These are phyloP conservation scores for Aspergillus sclerotioniger DNA, from an alignment of 495 filamentous ascomycete species.

Conservation along the genomic window DNA sequence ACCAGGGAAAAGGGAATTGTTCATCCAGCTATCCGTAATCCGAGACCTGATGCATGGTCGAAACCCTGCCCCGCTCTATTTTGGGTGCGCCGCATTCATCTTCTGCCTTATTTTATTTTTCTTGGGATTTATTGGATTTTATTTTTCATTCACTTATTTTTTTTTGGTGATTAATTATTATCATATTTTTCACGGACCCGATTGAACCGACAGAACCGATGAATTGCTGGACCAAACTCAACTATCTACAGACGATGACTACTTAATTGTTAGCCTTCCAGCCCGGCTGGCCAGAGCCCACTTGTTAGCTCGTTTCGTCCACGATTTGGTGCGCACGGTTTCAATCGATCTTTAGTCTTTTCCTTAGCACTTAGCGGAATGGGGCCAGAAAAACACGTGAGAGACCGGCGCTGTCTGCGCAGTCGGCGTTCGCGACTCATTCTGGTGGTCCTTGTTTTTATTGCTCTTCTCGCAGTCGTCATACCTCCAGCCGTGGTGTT, in stretches of 20 bases:
- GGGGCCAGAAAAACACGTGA: constrained; percentile 39
- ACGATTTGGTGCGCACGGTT: constrained; percentile 16
- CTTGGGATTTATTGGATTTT: too few relatives aligned
- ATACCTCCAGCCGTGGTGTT: constrained; percentile 37
- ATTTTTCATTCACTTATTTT: background rate
- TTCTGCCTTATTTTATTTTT: background rate
- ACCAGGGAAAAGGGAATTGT: constrained; percentile 18
- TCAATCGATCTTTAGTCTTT: constrained; percentile 15
- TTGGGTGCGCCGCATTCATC: constrained; percentile 14
- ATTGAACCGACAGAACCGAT: too few relatives aligned
- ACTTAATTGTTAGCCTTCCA: constrained; percentile 24
- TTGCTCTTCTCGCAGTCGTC: constrained; percentile 35
- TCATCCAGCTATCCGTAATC: background rate
- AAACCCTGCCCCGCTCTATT: constrained; percentile 29
- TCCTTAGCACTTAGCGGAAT: constrained; percentile 15
- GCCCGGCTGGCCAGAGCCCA: constrained; percentile 23
- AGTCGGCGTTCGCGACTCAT: constrained; percentile 31
- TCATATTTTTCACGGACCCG: too few relatives aligned
- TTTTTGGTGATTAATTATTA: too few relatives aligned
- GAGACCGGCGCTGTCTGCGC: constrained; percentile 30
- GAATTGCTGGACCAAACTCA: too few relatives aligned
- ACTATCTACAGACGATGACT: constrained; percentile 16
- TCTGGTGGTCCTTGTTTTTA: constrained; percentile 24
- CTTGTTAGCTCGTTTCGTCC: constrained; percentile 11
- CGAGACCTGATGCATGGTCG: constrained; percentile 18